Conservation (phyloP, 345 rosid species). For the Lenwebbia sp. region DNA sequence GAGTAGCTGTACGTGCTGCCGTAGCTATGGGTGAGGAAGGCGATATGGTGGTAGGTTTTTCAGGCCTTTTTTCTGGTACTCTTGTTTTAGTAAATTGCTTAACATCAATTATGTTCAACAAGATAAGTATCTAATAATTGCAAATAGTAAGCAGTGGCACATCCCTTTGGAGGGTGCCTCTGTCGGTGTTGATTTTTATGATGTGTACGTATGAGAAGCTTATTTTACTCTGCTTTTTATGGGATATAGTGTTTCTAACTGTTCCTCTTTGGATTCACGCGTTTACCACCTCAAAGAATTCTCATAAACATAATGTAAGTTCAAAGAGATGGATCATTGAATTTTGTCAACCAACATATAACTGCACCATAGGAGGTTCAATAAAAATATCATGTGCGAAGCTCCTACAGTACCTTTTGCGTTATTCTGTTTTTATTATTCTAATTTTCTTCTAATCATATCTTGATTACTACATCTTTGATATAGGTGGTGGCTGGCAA, state of each 20-base stretch:
- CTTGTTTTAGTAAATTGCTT: not conserved
- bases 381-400: not conserved
- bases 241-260: not conserved
- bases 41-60: conserved; percentile 83
- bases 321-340: not conserved
- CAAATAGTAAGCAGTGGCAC: not conserved
- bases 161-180: not conserved
- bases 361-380: not conserved
- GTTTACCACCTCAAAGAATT: not conserved
- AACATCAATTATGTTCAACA: not conserved
- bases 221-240: not conserved
- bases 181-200: not conserved
- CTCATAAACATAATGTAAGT: not conserved
- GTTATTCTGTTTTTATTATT: not conserved
- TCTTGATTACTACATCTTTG: not conserved
- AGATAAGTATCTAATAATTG: not conserved
- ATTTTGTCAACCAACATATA: not conserved
- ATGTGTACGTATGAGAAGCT: not conserved
- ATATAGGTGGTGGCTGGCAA: conserved; percentile 84
- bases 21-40: conserved; percentile 99
- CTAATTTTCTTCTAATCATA: not conserved
- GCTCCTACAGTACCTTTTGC: not conserved
- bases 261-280: not conserved
- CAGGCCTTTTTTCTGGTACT: not conserved
- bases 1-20: conserved; percentile 90